Percentiles rank a stretch among this genome's conserved stretches.
Evolutionary conservation across 23 red algal genomes (phyloP).

Genomic region (Cyanidiococcus yangmingshanensis): DNA sequence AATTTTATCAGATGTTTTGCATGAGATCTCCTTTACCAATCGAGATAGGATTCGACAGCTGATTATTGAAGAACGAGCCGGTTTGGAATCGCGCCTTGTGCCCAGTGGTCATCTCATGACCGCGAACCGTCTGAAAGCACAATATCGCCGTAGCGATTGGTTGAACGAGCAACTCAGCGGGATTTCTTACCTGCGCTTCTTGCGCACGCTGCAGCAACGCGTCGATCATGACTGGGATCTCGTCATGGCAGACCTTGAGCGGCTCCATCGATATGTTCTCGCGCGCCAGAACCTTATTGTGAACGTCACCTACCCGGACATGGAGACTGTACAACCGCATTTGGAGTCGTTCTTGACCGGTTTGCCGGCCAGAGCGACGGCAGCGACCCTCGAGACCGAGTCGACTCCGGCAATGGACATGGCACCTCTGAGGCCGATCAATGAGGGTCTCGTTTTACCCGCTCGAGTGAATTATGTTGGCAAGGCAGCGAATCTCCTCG

Average conservation of each 20-base stretch:
- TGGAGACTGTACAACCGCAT: slow-evolving; percentile 33
- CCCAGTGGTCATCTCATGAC: slow-evolving; percentile 64
- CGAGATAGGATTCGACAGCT: slow-evolving; percentile 77
- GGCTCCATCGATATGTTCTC: slow-evolving; percentile 38
- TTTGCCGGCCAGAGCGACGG: slow-evolving; percentile 31
- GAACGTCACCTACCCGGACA: slow-evolving; percentile 57
- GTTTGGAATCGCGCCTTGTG: slow-evolving; percentile 52
- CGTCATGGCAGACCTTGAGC: slow-evolving; percentile 39
- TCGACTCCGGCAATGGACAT: slow-evolving; percentile 23
- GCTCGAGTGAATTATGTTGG: slow-evolving; percentile 89
- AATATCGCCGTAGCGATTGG: slow-evolving; percentile 52
- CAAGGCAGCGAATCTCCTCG: slow-evolving; percentile 62
- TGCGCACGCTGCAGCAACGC: slow-evolving; percentile 36
- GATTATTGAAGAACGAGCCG: slow-evolving; percentile 74
- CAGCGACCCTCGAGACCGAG: neutral
- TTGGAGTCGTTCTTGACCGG: slow-evolving; percentile 49
- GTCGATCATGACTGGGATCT: slow-evolving; percentile 73
- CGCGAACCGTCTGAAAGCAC: slow-evolving; percentile 42
- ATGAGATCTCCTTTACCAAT: slow-evolving; percentile 51
- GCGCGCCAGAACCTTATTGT: slow-evolving; percentile 40
- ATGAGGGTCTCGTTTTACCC: slow-evolving; percentile 83
- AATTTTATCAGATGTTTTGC: slow-evolving; percentile 55
- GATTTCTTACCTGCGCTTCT: slow-evolving; percentile 56
- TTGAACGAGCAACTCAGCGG: slow-evolving; percentile 73
- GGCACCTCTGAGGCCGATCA: slow-evolving; percentile 20